A percentile compares a stretch with the other conserved stretches of the same genome.
Evolutionary conservation across 352 stramenopile species (phyloP).

Genomic region (Phytopythium chamaehyphon): DNA sequence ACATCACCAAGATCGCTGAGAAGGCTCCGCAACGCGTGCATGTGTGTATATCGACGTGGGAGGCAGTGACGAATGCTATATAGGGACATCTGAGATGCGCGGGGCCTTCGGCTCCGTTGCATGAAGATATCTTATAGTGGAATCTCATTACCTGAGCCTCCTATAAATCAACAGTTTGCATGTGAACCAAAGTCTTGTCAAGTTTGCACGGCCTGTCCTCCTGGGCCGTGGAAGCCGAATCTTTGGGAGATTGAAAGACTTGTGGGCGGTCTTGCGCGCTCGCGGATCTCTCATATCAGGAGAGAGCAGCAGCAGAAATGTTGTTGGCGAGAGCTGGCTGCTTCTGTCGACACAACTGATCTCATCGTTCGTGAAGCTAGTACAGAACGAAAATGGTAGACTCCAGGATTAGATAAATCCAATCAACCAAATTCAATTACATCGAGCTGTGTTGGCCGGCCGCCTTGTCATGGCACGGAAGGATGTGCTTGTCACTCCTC

Average conservation of each 20-base stretch:
- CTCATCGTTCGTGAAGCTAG: too few species aligned
- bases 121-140: slow-evolving; percentile 81
- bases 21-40: slow-evolving; percentile 28
- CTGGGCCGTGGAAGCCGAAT: slow-evolving; percentile 85
- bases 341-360: slow-evolving; percentile 24
- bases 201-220: slow-evolving; percentile 76
- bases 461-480: slow-evolving; percentile 6
- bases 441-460: too few species aligned
- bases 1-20: slow-evolving; percentile 91
- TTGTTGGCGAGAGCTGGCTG: slow-evolving; percentile 34
- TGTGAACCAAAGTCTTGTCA: slow-evolving; percentile 84
- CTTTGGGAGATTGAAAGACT: slow-evolving; percentile 72
- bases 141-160: slow-evolving; percentile 92
- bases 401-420: too few species aligned
- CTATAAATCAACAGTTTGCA: slow-evolving; percentile 1
- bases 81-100: slow-evolving; percentile 84
- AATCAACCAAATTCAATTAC: too few species aligned
- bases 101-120: slow-evolving; percentile 26
- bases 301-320: slow-evolving; percentile 65
- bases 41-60: slow-evolving; percentile 6
- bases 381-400: too few species aligned
- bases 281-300: slow-evolving; percentile 25
- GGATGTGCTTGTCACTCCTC: not conserved
- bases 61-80: slow-evolving; percentile 85
- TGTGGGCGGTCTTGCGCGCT: slow-evolving; percentile 10